These are phyloP conservation scores for Fusarium bulbicola DNA, from an alignment of 2,329 filamentous ascomycete species.

Conservation along the genomic window DNA sequence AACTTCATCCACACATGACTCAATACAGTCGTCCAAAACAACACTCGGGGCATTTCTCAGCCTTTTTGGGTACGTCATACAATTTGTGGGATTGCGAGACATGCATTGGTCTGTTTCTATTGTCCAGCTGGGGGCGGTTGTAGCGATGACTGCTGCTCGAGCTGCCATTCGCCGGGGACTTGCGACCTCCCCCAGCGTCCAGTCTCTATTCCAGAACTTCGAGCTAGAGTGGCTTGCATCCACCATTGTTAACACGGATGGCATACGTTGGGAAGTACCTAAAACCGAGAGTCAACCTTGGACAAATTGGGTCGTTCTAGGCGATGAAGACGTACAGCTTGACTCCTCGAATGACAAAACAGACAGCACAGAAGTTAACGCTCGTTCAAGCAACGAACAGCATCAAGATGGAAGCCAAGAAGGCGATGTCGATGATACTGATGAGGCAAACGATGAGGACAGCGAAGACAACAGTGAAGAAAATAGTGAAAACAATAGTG, in stretches of 20 bases:
- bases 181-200: background rate
- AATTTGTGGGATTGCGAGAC: background rate
- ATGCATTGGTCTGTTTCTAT: background rate
- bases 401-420: too few relatives aligned
- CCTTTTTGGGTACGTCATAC: background rate
- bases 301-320: background rate
- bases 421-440: too few relatives aligned
- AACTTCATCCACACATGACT: fast-evolving
- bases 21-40: background rate
- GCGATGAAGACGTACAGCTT: background rate
- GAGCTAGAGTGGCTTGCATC: background rate
- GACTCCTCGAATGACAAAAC: fast-evolving
- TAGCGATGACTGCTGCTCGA: background rate
- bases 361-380: fast-evolving
- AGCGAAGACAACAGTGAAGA: too few relatives aligned
- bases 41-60: background rate
- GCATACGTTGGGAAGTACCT: background rate
- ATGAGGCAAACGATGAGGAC: too few relatives aligned
- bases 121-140: fast-evolving
- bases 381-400: fast-evolving
- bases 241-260: background rate
- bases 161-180: background rate
- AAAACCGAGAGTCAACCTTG: too few relatives aligned
- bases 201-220: background rate
- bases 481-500: too few relatives aligned